Evolutionary conservation across 1,284 basidiomycete genomes (phyloP).

Genomic region (Afroboletus lepidellus): DNA sequence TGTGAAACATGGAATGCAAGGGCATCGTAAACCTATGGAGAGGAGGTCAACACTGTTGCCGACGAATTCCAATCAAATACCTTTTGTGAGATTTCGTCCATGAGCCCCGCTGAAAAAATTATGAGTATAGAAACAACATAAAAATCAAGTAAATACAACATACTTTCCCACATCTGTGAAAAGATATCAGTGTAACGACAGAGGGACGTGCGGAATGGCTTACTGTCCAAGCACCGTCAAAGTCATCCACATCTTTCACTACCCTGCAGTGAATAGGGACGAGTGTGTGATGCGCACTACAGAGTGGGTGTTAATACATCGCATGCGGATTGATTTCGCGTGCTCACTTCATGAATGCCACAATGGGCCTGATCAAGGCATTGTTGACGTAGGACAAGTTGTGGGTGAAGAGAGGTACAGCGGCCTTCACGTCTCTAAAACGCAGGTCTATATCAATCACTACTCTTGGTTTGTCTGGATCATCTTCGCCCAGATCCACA

Average conservation of each 20-base stretch:
- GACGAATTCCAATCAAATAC: constrained; percentile 33
- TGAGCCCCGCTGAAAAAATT: constrained; percentile 63
- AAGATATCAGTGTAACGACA: constrained; percentile 14
- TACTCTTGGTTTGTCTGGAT: constrained; percentile 48
- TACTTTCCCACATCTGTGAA: constrained; percentile 81
- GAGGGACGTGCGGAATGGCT: constrained; percentile 34
- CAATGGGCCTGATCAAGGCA: constrained; percentile 95
- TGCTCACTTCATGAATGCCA: constrained; percentile 95
- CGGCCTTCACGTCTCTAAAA: constrained; percentile 95
- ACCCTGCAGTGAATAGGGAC: constrained; percentile 90
- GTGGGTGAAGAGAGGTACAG: constrained; percentile 86
- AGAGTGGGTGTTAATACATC: constrained; percentile 15
- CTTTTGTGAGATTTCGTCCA: constrained; percentile 80
- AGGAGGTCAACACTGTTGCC: constrained; percentile 5
- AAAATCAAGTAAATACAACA: constrained; percentile 28
- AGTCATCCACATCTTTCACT: constrained; percentile 75
- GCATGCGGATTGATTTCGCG: background rate
- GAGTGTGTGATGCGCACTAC: constrained; percentile 85
- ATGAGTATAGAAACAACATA: constrained; percentile 15
- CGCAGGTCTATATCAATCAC: constrained; percentile 94
- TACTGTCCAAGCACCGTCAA: constrained; percentile 90
- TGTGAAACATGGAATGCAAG: constrained; percentile 90
- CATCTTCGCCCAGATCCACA: constrained; percentile 36
- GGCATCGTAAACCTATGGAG: constrained; percentile 75
- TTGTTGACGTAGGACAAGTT: constrained; percentile 92